Base-by-base conservation (phyloP, 345 rosid genomes). In the Camelina hispida region DNA sequence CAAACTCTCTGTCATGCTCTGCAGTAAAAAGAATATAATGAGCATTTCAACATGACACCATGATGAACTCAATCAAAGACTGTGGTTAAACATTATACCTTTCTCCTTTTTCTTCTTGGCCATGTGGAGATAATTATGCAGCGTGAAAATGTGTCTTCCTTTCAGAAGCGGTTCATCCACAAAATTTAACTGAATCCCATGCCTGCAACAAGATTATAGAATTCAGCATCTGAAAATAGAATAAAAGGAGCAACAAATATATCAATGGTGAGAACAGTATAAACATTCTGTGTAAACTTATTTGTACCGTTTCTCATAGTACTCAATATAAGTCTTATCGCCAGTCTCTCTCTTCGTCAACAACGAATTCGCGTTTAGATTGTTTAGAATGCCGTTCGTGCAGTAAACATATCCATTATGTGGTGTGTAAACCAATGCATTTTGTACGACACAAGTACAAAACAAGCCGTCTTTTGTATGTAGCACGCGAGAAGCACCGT, bases 391-490 rank as follows among this genome's bases (percentile, higher is more conserved):
- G 11, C 86, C 92, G 3, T 70, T 68, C 34, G 89, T 78, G 73
- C 87, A 90, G 75, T 92, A 95, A 16, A 87, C 17, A 0, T 43
- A 58, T 50, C 87, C 90, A 51, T 80, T 95, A 65, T 95, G 97
- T 4, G 99, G 97, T 1, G 99, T 87, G 79, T 14, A 84, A 23
- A 90, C 90, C 81, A 95, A 68, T 11, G 92, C 89, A 72, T 90
- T 78, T 72, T 78, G 67, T 66, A 89, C 71, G 62, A 40, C 38
- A 74, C 97, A 88, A 14, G 79, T 34, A 77, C 91, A 88, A 50
- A 80, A 71, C 7, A 23, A 71, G 51, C 92, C 95, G 30, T 69
- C 74, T 79, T 83, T 84, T 43, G 93, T 85, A 51, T 71, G 83
- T 23, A 91, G 48, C 61, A 53, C 9, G 67, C 57, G 67, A 68